Evolutionary conservation across 1,284 basidiomycete genomes (phyloP).

Genomic region (Marasmius tenuissimus): DNA sequence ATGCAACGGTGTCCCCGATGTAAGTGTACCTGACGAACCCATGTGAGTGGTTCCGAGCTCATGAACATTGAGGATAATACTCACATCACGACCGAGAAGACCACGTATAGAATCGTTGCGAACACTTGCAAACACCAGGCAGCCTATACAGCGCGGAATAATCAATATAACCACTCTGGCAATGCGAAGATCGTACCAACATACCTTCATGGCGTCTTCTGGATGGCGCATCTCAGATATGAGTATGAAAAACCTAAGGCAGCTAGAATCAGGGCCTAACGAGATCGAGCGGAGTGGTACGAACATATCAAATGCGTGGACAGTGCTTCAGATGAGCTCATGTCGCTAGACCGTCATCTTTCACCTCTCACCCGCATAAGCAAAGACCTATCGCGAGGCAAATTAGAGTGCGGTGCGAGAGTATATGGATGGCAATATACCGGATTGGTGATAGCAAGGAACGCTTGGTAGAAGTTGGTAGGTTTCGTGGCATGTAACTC

Average conservation of each 20-base stretch:
- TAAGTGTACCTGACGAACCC: constrained; percentile 43
- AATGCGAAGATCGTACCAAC: not conserved
- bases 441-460: constrained; percentile 55
- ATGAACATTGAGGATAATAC: not conserved
- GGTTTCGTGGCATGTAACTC: constrained; percentile 37
- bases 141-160: constrained; percentile 29
- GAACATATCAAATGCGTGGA: constrained; percentile 33
- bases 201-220: constrained; percentile 55
- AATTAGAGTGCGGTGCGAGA: constrained; percentile 3
- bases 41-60: not conserved
- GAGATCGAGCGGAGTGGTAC: constrained; percentile 8
- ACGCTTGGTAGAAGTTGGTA: constrained; percentile 48
- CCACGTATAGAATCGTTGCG: constrained; percentile 46
- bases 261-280: not conserved
- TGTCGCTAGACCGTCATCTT: not conserved
- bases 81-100: constrained; percentile 50
- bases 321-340: too few relatives aligned
- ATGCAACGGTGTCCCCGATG: constrained; percentile 55
- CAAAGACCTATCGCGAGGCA: constrained; percentile 39
- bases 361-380: constrained; percentile 44
- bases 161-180: not conserved
- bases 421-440: constrained; percentile 23
- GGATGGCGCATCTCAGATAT: constrained; percentile 56
- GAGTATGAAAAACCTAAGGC: constrained; percentile 50
- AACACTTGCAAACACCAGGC: constrained; percentile 55